Evolutionary conservation across 208 protist genomes (phyloP), one percentile per base, ranked within the genome.

Genomic region (Naegleria gruberi): DNA sequence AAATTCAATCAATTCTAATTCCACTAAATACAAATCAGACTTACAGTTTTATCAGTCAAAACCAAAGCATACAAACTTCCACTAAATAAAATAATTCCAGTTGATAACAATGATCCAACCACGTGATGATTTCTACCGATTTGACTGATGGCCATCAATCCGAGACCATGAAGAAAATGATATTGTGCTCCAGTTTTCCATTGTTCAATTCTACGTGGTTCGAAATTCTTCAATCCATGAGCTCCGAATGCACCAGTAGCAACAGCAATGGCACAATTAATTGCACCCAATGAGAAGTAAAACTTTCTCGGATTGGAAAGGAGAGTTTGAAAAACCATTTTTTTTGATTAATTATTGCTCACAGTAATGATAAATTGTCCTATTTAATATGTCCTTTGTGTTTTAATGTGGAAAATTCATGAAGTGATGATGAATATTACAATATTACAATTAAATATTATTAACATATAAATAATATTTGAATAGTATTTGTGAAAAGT

Each of bases 51-150:
- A 5, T 86, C 42, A 10, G 82, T 86, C 0, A 86, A 15, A n/a
- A 86, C 82, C 30, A 86, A 37, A n/a, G 82, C 82, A 46, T 86
- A 86, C 19, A 86, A 86, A 37, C 42, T 47, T 15, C 82, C 82
- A 47, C 42, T 47, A 46, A 86, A 86, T 42, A 86, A n/a, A 4
- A 42, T 44, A 42, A 86, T 86, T n/a, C 82, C 82, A 26, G 41
- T 40, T 17, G 42, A 17, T 30, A 86, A 86, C 43, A 86, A 86
- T 37, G 40, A 8, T 45, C 82, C 82, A 86, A 86, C 42, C 10
- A 86, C 7, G n/a, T 86, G 82, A 46, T 86, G 82, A 30, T 44
- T 42, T 15, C 40, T 86, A 10, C 41, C 45, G 34, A 26, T 5
- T 34, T 42, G 41, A 10, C 34, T 86, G 34, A 46, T 40, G 19